A percentile compares a stretch with the other conserved stretches of the same genome.
phyloP scores from a whole-genome alignment of 2,329 filamentous ascomycete species.

The Zasmidium citrigriseum region DNA sequence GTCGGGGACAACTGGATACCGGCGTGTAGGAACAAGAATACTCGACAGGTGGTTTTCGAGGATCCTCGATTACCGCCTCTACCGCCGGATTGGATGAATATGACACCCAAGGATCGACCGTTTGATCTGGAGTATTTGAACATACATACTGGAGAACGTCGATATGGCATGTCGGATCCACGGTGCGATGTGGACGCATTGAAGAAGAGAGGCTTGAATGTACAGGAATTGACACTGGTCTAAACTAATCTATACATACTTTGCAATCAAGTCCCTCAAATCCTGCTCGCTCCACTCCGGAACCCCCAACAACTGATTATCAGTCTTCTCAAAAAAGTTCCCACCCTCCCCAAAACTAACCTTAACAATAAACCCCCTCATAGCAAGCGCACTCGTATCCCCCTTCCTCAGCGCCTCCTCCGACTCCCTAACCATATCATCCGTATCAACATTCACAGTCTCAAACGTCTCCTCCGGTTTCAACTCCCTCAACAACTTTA shows the following conservation, averaged over 20 bases:
- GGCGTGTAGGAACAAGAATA: not conserved
- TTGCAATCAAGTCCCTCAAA: not conserved
- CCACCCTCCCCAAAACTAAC: conserved; percentile 5
- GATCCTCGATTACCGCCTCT: not conserved
- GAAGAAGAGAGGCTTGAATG: not conserved
- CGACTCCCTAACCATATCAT: not conserved
- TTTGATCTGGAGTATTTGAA: not conserved
- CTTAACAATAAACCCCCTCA: conserved; percentile 2
- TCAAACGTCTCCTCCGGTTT: conserved; percentile 8
- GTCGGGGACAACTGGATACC: not conserved
- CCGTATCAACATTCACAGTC: conserved; percentile 7
- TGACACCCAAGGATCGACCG: not conserved
- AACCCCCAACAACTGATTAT: conserved; percentile 8
- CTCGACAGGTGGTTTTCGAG: not conserved
- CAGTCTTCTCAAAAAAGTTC: conserved; percentile 6
- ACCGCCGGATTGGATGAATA: not conserved
- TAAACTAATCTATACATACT: not conserved
- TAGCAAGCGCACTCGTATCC: not conserved
- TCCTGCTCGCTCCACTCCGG: not conserved
- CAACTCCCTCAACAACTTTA: conserved; percentile 23
- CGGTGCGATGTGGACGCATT: not conserved
- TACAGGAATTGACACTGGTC: not conserved
- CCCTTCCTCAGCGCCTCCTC: conserved; percentile 2
- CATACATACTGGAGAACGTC: not conserved
- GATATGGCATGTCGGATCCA: not conserved